Percentiles rank a stretch among this genome's conserved stretches.
Evolutionary conservation across 106 monocot genomes (phyloP).

Genomic region (Apostasia ramifera): DNA sequence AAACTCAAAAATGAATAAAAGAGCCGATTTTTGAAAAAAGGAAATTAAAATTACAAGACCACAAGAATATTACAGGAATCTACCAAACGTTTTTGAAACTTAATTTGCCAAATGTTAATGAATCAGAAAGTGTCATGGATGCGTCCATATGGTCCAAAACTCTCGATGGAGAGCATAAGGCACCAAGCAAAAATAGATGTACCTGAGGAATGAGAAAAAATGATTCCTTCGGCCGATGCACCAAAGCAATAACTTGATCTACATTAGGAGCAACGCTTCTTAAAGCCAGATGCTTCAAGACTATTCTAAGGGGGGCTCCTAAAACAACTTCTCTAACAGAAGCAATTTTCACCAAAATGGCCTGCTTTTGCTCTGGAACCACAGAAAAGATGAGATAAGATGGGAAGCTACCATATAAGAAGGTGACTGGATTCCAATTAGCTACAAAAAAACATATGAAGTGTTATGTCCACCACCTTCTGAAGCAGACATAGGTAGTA

Average conservation of each 20-base stretch:
- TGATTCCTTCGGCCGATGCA: conserved; percentile 85
- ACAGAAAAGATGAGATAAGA: conserved; percentile 4
- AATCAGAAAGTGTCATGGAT: too few species aligned
- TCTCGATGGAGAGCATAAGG: not conserved
- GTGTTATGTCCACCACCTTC: too few species aligned
- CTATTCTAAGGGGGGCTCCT: conserved; percentile 79
- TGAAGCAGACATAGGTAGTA: too few species aligned
- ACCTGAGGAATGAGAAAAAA: conserved; percentile 95
- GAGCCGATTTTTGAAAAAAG: too few species aligned
- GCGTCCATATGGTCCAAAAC: too few species aligned
- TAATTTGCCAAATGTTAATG: too few species aligned
- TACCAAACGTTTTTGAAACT: too few species aligned
- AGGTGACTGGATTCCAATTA: not conserved
- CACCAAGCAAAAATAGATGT: not conserved
- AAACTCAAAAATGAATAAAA: too few species aligned
- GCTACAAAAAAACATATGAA: not conserved
- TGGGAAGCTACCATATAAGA: not conserved
- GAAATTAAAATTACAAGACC: too few species aligned
- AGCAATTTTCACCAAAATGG: conserved; percentile 78
- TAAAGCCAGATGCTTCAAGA: conserved; percentile 71
- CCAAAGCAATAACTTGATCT: conserved; percentile 67
- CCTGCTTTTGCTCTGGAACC: conserved; percentile 61
- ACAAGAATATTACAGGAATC: too few species aligned
- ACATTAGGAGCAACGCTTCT: conserved; percentile 51
- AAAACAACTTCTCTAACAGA: conserved; percentile 96